Conservation (phyloP, 2,329 filamentous ascomycete genomes). For the Bipolaris sorokiniana region DNA sequence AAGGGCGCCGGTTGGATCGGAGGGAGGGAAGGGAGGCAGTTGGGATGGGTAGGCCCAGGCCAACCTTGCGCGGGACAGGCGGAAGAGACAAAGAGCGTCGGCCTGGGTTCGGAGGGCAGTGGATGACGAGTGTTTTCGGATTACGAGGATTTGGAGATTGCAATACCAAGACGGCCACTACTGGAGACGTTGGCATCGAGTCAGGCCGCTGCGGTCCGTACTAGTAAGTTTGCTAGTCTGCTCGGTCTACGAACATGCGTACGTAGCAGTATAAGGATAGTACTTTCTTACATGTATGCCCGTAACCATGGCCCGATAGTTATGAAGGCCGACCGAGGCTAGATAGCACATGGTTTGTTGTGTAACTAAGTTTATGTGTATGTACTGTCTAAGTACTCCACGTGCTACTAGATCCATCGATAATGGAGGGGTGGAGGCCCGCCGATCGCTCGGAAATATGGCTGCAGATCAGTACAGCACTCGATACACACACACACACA, state of each 20-base stretch:
- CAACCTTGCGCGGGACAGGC: neutral
- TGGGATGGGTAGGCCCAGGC: neutral
- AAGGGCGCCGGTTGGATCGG: neutral
- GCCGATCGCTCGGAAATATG: slow-evolving; percentile 9
- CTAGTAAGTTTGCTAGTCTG: too few relatives aligned
- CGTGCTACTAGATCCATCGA: too few relatives aligned
- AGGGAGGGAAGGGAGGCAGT: neutral
- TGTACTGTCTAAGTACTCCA: neutral
- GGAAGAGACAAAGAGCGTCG: neutral
- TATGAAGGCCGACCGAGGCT: neutral
- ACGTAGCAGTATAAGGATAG: too few relatives aligned
- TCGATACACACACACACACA: too few relatives aligned
- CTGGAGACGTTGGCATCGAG: neutral
- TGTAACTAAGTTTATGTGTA: neutral
- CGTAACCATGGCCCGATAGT: neutral
- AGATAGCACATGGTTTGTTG: neutral
- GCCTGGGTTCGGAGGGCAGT: neutral
- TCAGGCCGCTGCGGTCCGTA: neutral
- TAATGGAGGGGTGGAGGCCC: neutral
- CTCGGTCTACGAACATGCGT: too few relatives aligned
- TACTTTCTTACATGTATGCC: too few relatives aligned
- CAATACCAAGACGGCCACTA: neutral
- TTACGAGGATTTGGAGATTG: neutral
- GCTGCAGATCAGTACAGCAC: slow-evolving; percentile 4
- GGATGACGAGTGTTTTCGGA: neutral